Conservation (phyloP, 2,329 filamentous ascomycete genomes). For the Botrytis deweyae region DNA sequence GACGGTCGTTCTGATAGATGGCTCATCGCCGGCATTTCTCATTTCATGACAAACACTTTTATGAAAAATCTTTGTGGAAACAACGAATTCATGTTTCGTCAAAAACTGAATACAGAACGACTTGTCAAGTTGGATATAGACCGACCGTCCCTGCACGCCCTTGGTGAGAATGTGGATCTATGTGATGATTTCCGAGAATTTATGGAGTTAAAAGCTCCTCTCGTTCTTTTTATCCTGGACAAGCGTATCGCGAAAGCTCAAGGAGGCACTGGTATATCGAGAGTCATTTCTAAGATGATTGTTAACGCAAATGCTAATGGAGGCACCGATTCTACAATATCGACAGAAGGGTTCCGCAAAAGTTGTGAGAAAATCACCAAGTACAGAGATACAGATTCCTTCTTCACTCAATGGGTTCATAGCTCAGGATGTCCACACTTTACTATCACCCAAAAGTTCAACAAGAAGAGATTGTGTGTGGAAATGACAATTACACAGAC, state of each 20-base stretch:
- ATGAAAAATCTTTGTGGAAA: slow-evolving; percentile 89
- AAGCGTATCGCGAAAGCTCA: slow-evolving; percentile 86
- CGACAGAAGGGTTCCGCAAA: slow-evolving; percentile 73
- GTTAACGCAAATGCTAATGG: slow-evolving; percentile 82
- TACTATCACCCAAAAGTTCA: slow-evolving; percentile 83
- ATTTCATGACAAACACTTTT: slow-evolving; percentile 93
- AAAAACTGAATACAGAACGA: slow-evolving; percentile 80
- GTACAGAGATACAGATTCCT: slow-evolving; percentile 74
- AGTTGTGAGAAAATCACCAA: slow-evolving; percentile 87
- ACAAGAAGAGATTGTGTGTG: slow-evolving; percentile 94
- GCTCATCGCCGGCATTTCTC: slow-evolving; percentile 85
- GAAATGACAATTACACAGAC: slow-evolving; percentile 85
- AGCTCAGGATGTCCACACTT: slow-evolving; percentile 88
- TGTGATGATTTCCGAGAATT: slow-evolving; percentile 88
- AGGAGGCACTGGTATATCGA: slow-evolving; percentile 73
- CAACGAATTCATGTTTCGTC: slow-evolving; percentile 88
- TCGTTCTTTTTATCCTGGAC: slow-evolving; percentile 92
- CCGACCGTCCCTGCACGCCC: slow-evolving; percentile 76
- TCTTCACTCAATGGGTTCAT: slow-evolving; percentile 92
- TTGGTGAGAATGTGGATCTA: slow-evolving; percentile 74
- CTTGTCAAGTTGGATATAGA: slow-evolving; percentile 79
- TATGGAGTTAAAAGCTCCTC: slow-evolving; percentile 82
- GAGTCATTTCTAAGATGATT: slow-evolving; percentile 83
- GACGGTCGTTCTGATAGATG: slow-evolving; percentile 79
- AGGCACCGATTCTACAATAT: slow-evolving; percentile 67